These are phyloP conservation scores for Metarhizium humberi DNA, from an alignment of 2,329 filamentous ascomycete genomes.

Conservation along the genomic window DNA sequence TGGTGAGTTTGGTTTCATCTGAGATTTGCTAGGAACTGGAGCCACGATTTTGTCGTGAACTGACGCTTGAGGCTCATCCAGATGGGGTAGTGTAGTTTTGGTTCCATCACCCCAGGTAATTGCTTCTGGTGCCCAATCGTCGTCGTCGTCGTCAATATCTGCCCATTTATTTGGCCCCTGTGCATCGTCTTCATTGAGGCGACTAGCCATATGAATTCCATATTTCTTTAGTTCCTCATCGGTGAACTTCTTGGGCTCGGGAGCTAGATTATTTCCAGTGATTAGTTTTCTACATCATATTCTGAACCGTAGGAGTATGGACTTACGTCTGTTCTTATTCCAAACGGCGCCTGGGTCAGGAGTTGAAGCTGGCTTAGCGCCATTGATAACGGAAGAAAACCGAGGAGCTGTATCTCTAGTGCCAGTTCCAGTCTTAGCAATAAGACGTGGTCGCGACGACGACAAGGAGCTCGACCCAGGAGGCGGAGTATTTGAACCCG, in stretches of 20 bases:
- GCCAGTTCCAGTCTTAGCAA: slow-evolving; percentile 63
- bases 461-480: slow-evolving; percentile 36
- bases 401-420: slow-evolving; percentile 42
- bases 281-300: slow-evolving; percentile 12
- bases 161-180: slow-evolving; percentile 78
- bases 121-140: slow-evolving; percentile 76
- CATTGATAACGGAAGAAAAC: slow-evolving; percentile 36
- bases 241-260: slow-evolving; percentile 72
- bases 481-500: slow-evolving; percentile 37
- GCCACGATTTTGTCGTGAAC: slow-evolving; percentile 16
- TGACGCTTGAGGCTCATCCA: slow-evolving; percentile 37
- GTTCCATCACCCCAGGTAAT: slow-evolving; percentile 87
- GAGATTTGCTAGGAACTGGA: slow-evolving; percentile 12
- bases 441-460: slow-evolving; percentile 58
- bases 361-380: slow-evolving; percentile 48
- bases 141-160: slow-evolving; percentile 81
- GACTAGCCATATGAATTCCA: slow-evolving; percentile 75
- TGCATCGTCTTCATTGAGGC: slow-evolving; percentile 65
- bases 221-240: slow-evolving; percentile 83
- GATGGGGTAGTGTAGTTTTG: slow-evolving; percentile 63
- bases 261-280: slow-evolving; percentile 44
- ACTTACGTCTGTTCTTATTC: slow-evolving; percentile 81
- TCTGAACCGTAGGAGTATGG: slow-evolving; percentile 1
- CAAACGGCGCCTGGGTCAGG: slow-evolving; percentile 70
- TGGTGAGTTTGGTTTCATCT: slow-evolving; percentile 37